Percentiles rank a stretch among this genome's conserved stretches.
phyloP scores from a whole-genome alignment of 495 filamentous ascomycete species.

The Aspergillus saccharolyticus region DNA sequence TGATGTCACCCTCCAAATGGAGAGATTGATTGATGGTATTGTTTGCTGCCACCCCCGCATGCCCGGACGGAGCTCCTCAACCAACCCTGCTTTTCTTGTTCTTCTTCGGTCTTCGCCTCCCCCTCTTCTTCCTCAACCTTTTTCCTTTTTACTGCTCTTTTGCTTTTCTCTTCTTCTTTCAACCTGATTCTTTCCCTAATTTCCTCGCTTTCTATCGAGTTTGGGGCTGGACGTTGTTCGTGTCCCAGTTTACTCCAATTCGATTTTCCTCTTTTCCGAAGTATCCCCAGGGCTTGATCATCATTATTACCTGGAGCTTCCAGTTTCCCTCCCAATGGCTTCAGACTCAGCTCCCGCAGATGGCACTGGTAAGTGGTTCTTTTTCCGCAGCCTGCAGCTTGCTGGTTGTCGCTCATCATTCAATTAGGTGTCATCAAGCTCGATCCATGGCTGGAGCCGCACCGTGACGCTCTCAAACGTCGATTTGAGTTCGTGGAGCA shows the following conservation, averaged over 20 bases:
- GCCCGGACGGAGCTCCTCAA: neutral
- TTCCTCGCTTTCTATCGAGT: neutral
- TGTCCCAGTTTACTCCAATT: neutral
- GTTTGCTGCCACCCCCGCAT: neutral
- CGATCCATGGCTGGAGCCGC: constrained; percentile 87
- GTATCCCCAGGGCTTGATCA: constrained; percentile 8
- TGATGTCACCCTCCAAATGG: constrained; percentile 21
- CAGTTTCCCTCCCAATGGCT: constrained; percentile 8
- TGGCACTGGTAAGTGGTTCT: constrained; percentile 21
- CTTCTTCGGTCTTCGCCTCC: neutral
- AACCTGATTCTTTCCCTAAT: neutral
- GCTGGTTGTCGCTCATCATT: constrained; percentile 1
- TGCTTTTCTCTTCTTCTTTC: neutral
- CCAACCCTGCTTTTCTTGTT: neutral
- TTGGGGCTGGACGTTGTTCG: neutral
- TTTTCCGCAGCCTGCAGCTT: neutral
- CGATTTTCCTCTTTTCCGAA: neutral
- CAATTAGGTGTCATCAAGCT: constrained; percentile 71
- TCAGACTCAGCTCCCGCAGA: constrained; percentile 17
- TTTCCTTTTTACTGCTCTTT: neutral
- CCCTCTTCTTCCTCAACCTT: neutral
- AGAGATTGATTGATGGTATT: no score
- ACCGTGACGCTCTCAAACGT: constrained; percentile 67
- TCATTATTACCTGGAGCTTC: neutral
- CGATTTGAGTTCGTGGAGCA: constrained; percentile 76